Evolutionary conservation across 495 filamentous ascomycete species (phyloP).

Genomic region (Pyrenopolyporus hunteri): DNA sequence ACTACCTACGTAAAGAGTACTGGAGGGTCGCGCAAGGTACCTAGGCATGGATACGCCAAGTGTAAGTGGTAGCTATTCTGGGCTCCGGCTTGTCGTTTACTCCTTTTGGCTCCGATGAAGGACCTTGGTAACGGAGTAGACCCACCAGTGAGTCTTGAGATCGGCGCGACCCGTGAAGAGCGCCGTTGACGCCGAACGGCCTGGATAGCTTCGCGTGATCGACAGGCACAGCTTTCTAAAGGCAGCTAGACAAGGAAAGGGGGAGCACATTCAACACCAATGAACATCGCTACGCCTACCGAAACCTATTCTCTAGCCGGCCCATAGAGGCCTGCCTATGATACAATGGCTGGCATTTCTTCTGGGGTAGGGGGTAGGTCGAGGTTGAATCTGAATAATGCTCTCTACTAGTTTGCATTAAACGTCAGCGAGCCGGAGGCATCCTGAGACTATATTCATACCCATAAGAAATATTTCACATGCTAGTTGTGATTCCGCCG

Average conservation of each 20-base stretch:
- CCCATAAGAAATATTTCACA: conserved; percentile 1
- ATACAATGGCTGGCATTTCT: not conserved
- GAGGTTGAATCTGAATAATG: too few relatives aligned
- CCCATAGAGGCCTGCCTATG: not conserved
- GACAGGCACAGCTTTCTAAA: not conserved
- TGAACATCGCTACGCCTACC: too few relatives aligned
- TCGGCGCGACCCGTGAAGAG: not conserved
- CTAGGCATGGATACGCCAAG: too few relatives aligned
- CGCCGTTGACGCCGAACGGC: not conserved
- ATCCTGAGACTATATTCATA: not conserved
- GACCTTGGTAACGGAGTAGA: not conserved
- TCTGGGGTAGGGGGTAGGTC: too few relatives aligned
- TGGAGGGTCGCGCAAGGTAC: too few relatives aligned
- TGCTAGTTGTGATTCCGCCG: conserved; percentile 3
- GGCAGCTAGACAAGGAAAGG: too few relatives aligned
- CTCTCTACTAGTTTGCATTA: too few relatives aligned
- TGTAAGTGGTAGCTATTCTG: too few relatives aligned
- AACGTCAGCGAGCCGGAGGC: too few relatives aligned
- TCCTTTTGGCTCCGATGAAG: not conserved
- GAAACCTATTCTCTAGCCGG: too few relatives aligned
- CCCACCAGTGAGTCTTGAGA: not conserved
- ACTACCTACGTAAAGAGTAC: too few relatives aligned
- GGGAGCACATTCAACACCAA: too few relatives aligned
- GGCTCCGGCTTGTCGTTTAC: not conserved
- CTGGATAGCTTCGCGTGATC: not conserved